A percentile compares a stretch with the other conserved stretches of the same genome.
Evolutionary conservation across 345 rosid species (phyloP).

Genomic region (Trapa bicornis): DNA sequence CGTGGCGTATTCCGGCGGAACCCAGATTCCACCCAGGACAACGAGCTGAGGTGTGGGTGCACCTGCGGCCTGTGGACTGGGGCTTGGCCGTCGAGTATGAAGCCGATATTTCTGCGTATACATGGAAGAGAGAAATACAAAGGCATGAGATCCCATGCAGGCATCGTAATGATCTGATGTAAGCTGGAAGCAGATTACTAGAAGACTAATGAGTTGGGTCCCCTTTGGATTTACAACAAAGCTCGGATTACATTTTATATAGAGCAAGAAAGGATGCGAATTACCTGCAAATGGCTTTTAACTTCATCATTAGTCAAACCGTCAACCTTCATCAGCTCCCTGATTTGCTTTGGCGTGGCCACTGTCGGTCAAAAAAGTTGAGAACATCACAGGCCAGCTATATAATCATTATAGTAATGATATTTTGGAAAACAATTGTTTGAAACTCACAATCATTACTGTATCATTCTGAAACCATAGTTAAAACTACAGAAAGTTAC

Average conservation of each 20-base stretch:
- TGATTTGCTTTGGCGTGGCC: constrained; percentile 96
- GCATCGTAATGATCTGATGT: background rate
- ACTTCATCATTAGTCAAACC: constrained; percentile 99
- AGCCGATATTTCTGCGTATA: constrained; percentile 69
- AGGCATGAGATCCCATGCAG: background rate
- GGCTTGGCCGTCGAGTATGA: constrained; percentile 91
- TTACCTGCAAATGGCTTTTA: constrained; percentile 98
- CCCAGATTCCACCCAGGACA: constrained; percentile 89
- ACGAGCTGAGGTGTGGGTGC: constrained; percentile 54
- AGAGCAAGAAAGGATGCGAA: background rate
- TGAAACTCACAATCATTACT: background rate
- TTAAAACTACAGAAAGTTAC: background rate
- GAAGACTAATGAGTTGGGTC: too few species aligned
- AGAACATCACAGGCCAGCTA: background rate
- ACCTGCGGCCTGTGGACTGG: constrained; percentile 70
- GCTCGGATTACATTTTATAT: background rate
- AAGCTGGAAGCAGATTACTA: background rate
- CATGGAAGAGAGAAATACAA: background rate
- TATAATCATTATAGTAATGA: constrained; percentile 4
- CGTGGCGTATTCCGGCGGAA: constrained; percentile 81
- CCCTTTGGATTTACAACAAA: too few species aligned
- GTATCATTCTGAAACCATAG: background rate
- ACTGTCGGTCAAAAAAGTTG: constrained; percentile 29
- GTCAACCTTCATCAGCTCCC: constrained; percentile 98
- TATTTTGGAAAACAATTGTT: background rate